Evolutionary conservation across 306 rosid species (phyloP), one percentile per base, ranked within the genome.

Genomic region (Inga oerstediana): DNA sequence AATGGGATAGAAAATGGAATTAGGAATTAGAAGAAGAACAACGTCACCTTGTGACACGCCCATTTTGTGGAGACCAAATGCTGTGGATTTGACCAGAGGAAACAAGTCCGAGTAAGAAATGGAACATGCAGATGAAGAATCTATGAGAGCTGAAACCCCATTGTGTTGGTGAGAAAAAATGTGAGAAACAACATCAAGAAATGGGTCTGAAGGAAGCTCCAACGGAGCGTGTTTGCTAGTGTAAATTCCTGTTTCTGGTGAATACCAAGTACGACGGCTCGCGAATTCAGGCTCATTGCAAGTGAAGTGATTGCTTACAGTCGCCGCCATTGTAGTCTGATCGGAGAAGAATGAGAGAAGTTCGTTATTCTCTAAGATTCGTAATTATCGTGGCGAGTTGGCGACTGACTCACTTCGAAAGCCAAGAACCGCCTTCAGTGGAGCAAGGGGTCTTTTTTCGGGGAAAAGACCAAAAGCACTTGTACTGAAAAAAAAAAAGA

Each of bases 111-210:
- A 19, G 90, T 92, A 93, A 73, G 96, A 87, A 34, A 95, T 68
- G 20, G 94, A 86, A 80, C 8, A 83, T 80, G 92, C 97, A 81
- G 94, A 65, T 58, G 89, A 90, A 80, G 96, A 89, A 89, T 90
- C 98, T 56, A 88, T 78, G 71, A 91, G 91, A 77, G 98, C 97
- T n/a, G 87, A 84, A 81, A 69, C 90, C 77, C 94, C 98, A 87
- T 77, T 44, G 44, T 88, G 97, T 35, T 48, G 85, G 79, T 82
- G 77, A 37, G 97, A 92, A 72, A 95, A 89, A 49, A 93, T 44
- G 89, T 86, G 89, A 34, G 98, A 91, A 74, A 91, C 98, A 66
- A 85, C 73, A 52, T 93, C 99, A 43, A 90, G 88, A 88, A 90
- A 89, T 65, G 92, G 95, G 89, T 92, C 87, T 0, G 77, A 39